Conservation (phyloP, 2,329 filamentous ascomycete genomes). For the Camillea tinctor region DNA sequence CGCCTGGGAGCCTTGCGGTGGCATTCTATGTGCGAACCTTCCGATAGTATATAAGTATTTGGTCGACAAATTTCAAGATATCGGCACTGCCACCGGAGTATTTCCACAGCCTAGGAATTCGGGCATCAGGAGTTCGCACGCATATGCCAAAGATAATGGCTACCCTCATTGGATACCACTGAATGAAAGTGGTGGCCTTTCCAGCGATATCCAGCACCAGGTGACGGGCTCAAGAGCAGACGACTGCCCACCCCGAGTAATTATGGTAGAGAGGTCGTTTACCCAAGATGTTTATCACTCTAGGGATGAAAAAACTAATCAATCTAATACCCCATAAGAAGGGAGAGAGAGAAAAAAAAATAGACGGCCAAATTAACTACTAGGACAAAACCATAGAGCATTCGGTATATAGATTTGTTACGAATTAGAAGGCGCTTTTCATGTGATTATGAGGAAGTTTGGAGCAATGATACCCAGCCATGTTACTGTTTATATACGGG, state of each 20-base stretch:
- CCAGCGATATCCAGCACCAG: neutral
- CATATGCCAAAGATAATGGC: neutral
- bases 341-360: neutral
- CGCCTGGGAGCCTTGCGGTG: slow-evolving; percentile 27
- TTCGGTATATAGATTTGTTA: neutral
- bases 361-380: neutral
- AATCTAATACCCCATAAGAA: neutral
- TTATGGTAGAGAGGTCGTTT: neutral
- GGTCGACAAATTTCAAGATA: neutral
- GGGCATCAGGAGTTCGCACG: neutral
- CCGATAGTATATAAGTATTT: slow-evolving; percentile 22
- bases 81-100: neutral
- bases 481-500: neutral
- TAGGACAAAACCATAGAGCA: neutral
- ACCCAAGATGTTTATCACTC: neutral
- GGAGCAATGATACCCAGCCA: neutral
- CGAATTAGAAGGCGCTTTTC: neutral
- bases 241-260: neutral
- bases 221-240: neutral
- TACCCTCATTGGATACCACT: neutral
- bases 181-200: neutral
- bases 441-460: neutral
- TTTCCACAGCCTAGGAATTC: neutral
- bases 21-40: slow-evolving; percentile 28
- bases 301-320: neutral